These are phyloP conservation scores for Cavenderia fasciculata DNA, from an alignment of 78 protist species.

Conservation along the genomic window DNA sequence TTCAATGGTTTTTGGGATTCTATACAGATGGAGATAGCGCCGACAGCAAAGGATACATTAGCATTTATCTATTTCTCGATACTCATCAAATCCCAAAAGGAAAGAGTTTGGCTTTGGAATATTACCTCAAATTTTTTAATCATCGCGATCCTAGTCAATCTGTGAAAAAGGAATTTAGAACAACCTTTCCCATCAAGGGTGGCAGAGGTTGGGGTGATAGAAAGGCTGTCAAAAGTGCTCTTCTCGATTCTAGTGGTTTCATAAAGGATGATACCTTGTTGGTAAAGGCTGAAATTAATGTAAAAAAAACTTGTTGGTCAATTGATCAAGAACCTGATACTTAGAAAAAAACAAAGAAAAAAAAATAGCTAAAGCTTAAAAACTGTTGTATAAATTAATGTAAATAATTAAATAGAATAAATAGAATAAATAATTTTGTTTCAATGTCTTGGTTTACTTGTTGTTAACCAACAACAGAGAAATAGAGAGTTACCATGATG, in stretches of 20 bases:
- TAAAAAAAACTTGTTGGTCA: slow-evolving; percentile 23
- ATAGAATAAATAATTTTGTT: too few relatives aligned
- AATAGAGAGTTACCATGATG: too few relatives aligned
- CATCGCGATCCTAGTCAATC: slow-evolving; percentile 38
- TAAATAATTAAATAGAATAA: too few relatives aligned
- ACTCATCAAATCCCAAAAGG: slow-evolving; percentile 39
- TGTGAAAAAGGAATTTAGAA: slow-evolving; percentile 23
- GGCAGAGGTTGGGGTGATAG: slow-evolving; percentile 71
- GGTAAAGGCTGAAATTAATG: neutral
- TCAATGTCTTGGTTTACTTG: too few relatives aligned
- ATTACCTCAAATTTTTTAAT: slow-evolving; percentile 27
- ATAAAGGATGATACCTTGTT: slow-evolving; percentile 57
- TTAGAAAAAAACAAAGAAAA: neutral
- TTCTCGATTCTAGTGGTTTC: slow-evolving; percentile 44
- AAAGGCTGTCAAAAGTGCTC: neutral
- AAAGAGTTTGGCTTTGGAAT: slow-evolving; percentile 16
- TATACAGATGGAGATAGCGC: slow-evolving; percentile 34
- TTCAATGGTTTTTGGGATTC: slow-evolving; percentile 49
- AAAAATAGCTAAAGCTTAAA: too few relatives aligned
- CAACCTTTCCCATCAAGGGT: slow-evolving; percentile 30
- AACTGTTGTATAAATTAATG: too few relatives aligned
- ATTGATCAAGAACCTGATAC: slow-evolving; percentile 42
- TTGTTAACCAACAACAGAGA: too few relatives aligned
- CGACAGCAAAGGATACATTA: slow-evolving; percentile 55
- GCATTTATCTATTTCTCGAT: slow-evolving; percentile 36